A percentile compares a stretch with the other conserved stretches of the same genome.
These are phyloP conservation scores for Pistacia integerrima DNA, from an alignment of 345 rosid genomes.

Conservation along the genomic window DNA sequence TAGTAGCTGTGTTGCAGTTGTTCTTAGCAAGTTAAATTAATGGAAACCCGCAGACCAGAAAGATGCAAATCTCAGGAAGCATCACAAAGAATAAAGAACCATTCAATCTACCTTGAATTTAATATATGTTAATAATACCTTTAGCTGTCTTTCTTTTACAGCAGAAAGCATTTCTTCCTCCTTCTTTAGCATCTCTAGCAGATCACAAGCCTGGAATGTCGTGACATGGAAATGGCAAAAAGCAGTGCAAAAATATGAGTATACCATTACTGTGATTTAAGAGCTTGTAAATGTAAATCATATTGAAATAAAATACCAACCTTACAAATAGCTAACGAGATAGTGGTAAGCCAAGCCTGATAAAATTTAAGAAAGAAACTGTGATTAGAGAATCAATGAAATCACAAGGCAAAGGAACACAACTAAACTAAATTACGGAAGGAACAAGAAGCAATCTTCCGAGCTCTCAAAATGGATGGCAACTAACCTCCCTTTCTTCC, in stretches of 20 bases:
- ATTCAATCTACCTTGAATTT: constrained; percentile 6
- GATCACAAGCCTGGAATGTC: constrained; percentile 70
- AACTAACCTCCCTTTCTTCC: constrained; percentile 94
- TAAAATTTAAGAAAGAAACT: not conserved
- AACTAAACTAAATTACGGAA: no score
- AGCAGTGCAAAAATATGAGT: constrained; percentile 14
- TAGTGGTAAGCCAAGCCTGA: constrained; percentile 95
- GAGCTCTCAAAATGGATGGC: not conserved
- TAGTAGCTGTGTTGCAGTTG: not conserved
- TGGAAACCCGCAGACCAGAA: not conserved
- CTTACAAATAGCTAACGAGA: constrained; percentile 77
- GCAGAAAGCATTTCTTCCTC: constrained; percentile 94
- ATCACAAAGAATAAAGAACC: not conserved
- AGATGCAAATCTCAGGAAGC: constrained; percentile 7
- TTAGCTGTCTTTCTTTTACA: constrained; percentile 65
- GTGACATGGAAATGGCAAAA: constrained; percentile 8
- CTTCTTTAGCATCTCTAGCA: constrained; percentile 80
- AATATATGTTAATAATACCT: constrained; percentile 48
- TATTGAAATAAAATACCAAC: constrained; percentile 41
- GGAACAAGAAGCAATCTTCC: not conserved
- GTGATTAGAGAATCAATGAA: no score
- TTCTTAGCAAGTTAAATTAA: not conserved
- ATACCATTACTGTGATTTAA: not conserved
- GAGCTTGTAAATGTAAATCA: not conserved
- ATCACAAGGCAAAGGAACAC: not conserved